phyloP scores from a whole-genome alignment of 1,284 basidiomycete genomes.

The Gymnopus androsaceus region DNA sequence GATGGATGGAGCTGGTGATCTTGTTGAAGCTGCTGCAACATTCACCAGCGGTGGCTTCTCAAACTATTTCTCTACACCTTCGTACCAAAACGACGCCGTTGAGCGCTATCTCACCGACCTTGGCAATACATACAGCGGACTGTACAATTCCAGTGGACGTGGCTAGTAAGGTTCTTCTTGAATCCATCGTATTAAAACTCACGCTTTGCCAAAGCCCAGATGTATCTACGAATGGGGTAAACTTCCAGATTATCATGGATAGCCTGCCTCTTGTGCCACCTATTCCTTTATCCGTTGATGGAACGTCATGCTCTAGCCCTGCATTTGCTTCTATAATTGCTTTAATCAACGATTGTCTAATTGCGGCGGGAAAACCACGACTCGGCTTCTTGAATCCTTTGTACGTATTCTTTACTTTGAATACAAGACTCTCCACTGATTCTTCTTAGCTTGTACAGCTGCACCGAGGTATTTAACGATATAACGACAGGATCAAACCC shows the following conservation, averaged over 20 bases:
- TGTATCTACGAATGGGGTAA: no score
- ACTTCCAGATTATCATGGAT: conserved; percentile 30
- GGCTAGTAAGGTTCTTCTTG: conserved; percentile 48
- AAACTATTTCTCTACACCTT: conserved; percentile 36
- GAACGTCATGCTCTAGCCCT: conserved; percentile 43
- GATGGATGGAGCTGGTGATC: no score
- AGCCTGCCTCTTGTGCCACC: no score
- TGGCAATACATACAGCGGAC: conserved; percentile 29
- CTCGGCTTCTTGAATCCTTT: conserved; percentile 49
- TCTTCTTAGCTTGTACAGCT: conserved; percentile 30
- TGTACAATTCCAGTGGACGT: conserved; percentile 40
- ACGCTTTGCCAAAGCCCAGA: no score
- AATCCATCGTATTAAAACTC: conserved; percentile 42
- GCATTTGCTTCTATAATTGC: conserved; percentile 41
- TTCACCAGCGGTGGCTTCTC: conserved; percentile 47
- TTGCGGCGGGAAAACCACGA: conserved; percentile 34
- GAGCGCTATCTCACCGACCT: conserved; percentile 30
- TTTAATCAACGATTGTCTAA: conserved; percentile 41
- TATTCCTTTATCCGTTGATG: conserved; percentile 30
- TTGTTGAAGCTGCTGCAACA: conserved; percentile 33
- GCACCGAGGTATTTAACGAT: conserved; percentile 5
- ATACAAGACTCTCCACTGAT: background rate
- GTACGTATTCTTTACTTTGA: conserved; percentile 33
- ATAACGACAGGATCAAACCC: background rate
- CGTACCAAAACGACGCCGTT: conserved; percentile 35